Conservation (phyloP, 306 rosid genomes). For the Gastrolobium bilobum region DNA sequence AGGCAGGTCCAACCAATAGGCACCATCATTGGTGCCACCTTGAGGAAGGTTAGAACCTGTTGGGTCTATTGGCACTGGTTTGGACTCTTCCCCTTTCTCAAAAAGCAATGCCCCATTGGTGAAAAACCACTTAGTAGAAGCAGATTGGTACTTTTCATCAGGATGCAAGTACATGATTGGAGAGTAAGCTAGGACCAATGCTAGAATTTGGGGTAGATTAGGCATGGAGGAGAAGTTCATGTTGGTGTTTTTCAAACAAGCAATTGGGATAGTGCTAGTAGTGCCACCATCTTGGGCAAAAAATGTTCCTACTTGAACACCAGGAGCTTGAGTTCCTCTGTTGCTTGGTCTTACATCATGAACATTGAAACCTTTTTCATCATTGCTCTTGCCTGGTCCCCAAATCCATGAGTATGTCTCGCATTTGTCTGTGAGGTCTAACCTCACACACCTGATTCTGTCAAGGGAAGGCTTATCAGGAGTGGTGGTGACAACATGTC, state of each 20-base stretch:
- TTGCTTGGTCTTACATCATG: conserved; percentile 47
- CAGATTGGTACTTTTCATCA: conserved; percentile 45
- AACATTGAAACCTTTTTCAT: conserved; percentile 51
- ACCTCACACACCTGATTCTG: conserved; percentile 47
- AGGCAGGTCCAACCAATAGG: conserved; percentile 51
- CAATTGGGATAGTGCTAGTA: conserved; percentile 35
- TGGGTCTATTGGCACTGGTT: conserved; percentile 42
- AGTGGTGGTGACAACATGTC: conserved; percentile 49
- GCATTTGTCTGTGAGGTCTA: conserved; percentile 50
- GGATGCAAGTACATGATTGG: conserved; percentile 50
- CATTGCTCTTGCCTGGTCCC: conserved; percentile 43
- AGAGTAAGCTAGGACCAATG: conserved; percentile 45
- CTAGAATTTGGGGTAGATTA: conserved; percentile 40
- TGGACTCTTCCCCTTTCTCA: conserved; percentile 47
- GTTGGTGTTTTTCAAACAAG: conserved; percentile 48
- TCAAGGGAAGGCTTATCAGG: conserved; percentile 50
- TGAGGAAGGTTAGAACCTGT: conserved; percentile 53
- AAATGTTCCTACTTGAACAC: conserved; percentile 53
- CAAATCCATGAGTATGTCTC: conserved; percentile 52
- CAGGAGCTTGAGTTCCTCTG: conserved; percentile 43
- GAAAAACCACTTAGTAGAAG: conserved; percentile 48
- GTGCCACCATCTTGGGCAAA: conserved; percentile 44
- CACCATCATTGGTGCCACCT: conserved; percentile 46
- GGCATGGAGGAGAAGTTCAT: conserved; percentile 46
- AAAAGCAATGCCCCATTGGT: conserved; percentile 52